A percentile compares a stretch with the other conserved stretches of the same genome.
Conservation (phyloP, 2,329 filamentous ascomycete species). For the Ceratocystis diversiconidia region DNA sequence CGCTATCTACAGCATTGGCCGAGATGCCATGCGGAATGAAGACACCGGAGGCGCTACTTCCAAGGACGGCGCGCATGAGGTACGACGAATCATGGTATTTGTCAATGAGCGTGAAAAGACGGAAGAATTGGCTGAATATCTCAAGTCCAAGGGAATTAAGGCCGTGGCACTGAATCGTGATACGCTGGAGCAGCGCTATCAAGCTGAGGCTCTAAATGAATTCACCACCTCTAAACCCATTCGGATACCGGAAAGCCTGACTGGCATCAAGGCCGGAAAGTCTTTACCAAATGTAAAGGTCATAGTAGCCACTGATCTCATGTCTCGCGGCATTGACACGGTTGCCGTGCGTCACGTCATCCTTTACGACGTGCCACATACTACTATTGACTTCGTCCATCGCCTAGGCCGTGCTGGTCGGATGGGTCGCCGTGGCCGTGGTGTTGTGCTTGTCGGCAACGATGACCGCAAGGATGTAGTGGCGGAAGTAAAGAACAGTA, state of each 20-base stretch:
- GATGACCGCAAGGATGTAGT: conserved; percentile 83
- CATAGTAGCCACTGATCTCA: conserved; percentile 85
- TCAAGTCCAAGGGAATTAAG: conserved; percentile 74
- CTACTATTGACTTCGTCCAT: conserved; percentile 96
- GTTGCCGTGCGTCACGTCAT: conserved; percentile 82
- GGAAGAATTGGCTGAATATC: conserved; percentile 62
- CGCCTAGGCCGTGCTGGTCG: conserved; percentile 80
- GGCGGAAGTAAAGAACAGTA: conserved; percentile 76
- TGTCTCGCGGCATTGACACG: conserved; percentile 87
- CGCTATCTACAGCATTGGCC: conserved; percentile 84
- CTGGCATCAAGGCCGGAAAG: conserved; percentile 30
- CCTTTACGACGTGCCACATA: conserved; percentile 93
- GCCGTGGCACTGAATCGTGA: conserved; percentile 76
- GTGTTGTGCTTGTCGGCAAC: conserved; percentile 79
- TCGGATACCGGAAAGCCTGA: conserved; percentile 27
- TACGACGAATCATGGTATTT: conserved; percentile 84
- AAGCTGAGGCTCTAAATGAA: conserved; percentile 54
- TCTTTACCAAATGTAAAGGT: conserved; percentile 68
- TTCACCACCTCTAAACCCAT: conserved; percentile 48
- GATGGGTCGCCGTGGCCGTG: conserved; percentile 81
- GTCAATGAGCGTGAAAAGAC: conserved; percentile 93
- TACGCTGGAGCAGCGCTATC: conserved; percentile 58
- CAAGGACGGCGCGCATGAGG: conserved; percentile 32
- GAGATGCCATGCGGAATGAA: conserved; percentile 49
- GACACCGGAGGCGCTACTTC: conserved; percentile 27